Base-by-base conservation (phyloP, 352 stramenopile genomes). In the Blastocystis sp. region DNA sequence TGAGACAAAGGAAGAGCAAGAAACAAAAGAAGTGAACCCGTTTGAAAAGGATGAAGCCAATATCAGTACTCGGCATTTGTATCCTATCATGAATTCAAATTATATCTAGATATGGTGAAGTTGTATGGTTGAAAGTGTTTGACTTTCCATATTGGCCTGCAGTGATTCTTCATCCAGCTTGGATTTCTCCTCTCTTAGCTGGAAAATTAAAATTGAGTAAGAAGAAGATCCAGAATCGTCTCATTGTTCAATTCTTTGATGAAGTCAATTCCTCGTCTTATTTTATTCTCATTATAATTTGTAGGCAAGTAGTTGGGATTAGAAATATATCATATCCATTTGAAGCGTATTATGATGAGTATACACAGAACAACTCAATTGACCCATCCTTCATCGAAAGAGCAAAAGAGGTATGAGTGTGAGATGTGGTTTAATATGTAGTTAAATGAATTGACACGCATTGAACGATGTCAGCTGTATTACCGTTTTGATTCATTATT, bases 261-360 rank as follows among this genome's bases (percentile, higher is more conserved):
- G 73, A 84, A n/a, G 53, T 37, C 22, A 44, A 84, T 66, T 84
- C 73, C 1, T 84, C 48, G 73, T 84, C 48, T n/a, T 42, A 1
- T 30, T 1, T 66, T 37, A 37, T 37, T 81, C 7, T 30, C 30
- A 27, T n/a, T 66, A 3, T 53, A 15, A 53, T 27, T n/a, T 37
- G 5, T 84, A 84, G 73, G 48, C 73, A 84, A 44, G 51, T 84
- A n/a, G 73, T 84, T 84, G 73, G 73, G 0, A n/a, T 84, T 30
- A 84, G 68, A 30, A 68, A 84, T 64, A 84, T 84, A 37, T 84
- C 42, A 24, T 84, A 84, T 53, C 73, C 73, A 22, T 84, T 84
- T 68, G 73, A 84, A 5, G 51, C 51, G 9, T 84, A 68, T 37
- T 84, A 66, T 40, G 53, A 64, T 2, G 73, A 84, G 11, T 84